Percentiles rank a stretch among this genome's conserved stretches.
These are phyloP conservation scores for Dryas integrifolia DNA, from an alignment of 331 rosid species.

Conservation along the genomic window DNA sequence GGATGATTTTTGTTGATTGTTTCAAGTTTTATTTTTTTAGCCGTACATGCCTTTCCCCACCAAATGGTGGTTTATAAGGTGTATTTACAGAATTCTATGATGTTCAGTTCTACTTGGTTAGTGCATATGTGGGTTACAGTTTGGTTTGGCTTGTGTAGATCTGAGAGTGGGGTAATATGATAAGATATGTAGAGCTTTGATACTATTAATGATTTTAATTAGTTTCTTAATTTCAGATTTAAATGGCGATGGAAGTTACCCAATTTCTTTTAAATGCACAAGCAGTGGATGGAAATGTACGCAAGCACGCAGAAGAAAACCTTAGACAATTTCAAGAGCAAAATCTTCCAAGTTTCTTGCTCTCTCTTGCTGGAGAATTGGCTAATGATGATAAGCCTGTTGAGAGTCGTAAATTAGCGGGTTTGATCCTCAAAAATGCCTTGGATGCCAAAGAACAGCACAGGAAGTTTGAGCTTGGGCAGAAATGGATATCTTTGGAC, in stretches of 20 bases:
- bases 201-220: background rate
- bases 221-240: slow-evolving; percentile 24
- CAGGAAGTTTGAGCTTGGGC: slow-evolving; percentile 59
- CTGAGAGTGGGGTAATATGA: background rate
- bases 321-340: slow-evolving; percentile 79
- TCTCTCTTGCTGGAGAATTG: slow-evolving; percentile 72
- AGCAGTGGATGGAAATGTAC: slow-evolving; percentile 65
- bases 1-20: background rate
- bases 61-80: background rate
- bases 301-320: slow-evolving; percentile 71
- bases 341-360: slow-evolving; percentile 64
- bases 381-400: slow-evolving; percentile 75
- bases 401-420: slow-evolving; percentile 64
- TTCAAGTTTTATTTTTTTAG: background rate
- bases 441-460: slow-evolving; percentile 73
- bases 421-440: slow-evolving; percentile 73
- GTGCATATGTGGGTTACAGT: background rate
- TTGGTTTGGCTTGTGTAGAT: background rate
- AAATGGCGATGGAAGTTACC: slow-evolving; percentile 76
- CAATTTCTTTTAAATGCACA: slow-evolving; percentile 79
- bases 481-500: slow-evolving; percentile 65
- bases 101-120: background rate
- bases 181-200: background rate
- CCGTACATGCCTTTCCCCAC: background rate
- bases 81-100: background rate